Evolutionary conservation across 2,329 filamentous ascomycete species (phyloP).

Genomic region (Phialophora macrospora): DNA sequence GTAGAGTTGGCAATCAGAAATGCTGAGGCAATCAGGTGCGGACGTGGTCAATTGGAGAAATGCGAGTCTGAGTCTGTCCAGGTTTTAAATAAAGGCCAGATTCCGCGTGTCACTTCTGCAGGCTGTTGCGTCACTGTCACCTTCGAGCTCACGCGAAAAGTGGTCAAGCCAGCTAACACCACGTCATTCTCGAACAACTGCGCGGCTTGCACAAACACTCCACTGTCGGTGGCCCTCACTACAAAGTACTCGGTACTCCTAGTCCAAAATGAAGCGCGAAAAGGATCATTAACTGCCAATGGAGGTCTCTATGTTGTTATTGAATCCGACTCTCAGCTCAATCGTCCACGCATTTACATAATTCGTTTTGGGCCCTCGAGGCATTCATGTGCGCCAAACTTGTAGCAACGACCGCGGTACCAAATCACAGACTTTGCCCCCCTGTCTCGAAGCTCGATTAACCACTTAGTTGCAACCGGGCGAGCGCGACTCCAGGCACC

Average conservation of each 20-base stretch:
- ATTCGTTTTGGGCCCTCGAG: constrained; percentile 3
- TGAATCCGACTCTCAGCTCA: neutral
- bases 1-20: neutral
- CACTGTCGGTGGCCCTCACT: neutral
- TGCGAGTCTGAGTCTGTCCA: constrained; percentile 3
- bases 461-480: neutral
- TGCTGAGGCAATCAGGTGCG: neutral
- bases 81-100: constrained; percentile 17
- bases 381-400: neutral
- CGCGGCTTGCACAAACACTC: neutral
- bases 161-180: neutral
- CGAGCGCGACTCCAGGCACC: neutral
- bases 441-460: neutral
- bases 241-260: neutral
- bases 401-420: neutral
- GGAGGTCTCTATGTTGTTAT: neutral
- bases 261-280: neutral
- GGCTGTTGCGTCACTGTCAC: constrained; percentile 20
- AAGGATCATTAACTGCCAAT: neutral
- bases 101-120: constrained; percentile 6
- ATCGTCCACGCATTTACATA: constrained; percentile 1
- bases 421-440: neutral
- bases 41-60: neutral
- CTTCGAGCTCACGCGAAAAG: neutral
- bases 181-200: neutral